Evolutionary conservation across 129 eudicot genomes (phyloP).

Genomic region (Daucus carota): DNA sequence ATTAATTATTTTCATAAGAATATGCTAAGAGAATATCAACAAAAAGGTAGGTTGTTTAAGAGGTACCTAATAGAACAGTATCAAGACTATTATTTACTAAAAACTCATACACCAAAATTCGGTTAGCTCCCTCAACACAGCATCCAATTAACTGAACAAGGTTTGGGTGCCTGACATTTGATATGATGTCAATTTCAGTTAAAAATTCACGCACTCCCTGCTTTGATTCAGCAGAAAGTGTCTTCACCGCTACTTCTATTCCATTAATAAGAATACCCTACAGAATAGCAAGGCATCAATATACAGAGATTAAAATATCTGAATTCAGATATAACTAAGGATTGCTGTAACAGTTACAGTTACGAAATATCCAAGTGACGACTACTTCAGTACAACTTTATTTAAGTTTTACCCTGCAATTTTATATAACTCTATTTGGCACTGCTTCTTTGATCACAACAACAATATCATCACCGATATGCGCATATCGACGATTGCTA

Average conservation of each 20-base stretch:
- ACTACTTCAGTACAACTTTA: not conserved
- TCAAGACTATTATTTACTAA: conserved; percentile 87
- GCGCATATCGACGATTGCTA: too few relatives aligned
- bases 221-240: conserved; percentile 77
- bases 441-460: too few relatives aligned
- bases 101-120: conserved; percentile 76
- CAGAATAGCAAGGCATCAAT: conserved; percentile 1
- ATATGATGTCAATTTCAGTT: conserved; percentile 69
- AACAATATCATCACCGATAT: too few relatives aligned
- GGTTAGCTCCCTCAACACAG: conserved; percentile 69
- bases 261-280: conserved; percentile 83
- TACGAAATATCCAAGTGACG: not conserved
- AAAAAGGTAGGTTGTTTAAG: not conserved
- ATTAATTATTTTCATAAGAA: not conserved
- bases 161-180: conserved; percentile 75
- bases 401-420: not conserved
- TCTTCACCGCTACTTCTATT: conserved; percentile 67
- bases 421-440: not conserved
- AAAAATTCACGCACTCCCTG: conserved; percentile 87
- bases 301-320: not conserved
- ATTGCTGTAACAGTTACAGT: too few relatives aligned
- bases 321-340: not conserved
- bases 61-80: conserved; percentile 65
- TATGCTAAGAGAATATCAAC: not conserved
- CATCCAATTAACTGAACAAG: conserved; percentile 85